These are phyloP conservation scores for Suzukiozyma palmioleophila DNA, from an alignment of 1,139 yeast species.

Conservation along the genomic window DNA sequence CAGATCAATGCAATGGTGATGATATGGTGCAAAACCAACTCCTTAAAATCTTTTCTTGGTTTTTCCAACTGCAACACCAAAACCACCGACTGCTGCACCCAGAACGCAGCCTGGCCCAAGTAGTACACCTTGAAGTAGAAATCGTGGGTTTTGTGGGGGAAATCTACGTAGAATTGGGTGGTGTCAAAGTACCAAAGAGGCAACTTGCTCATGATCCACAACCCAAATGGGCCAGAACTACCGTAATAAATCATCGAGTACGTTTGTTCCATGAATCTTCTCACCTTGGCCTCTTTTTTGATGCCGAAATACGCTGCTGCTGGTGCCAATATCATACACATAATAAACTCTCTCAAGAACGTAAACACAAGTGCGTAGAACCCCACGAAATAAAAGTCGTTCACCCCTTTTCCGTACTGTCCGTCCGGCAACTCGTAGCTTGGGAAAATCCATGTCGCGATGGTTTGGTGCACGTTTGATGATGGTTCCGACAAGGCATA, in stretches of 20 bases:
- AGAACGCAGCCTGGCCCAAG: slow-evolving; percentile 89
- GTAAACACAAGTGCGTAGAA: slow-evolving; percentile 86
- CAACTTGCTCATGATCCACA: slow-evolving; percentile 78
- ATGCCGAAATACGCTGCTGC: slow-evolving; percentile 55
- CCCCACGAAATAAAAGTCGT: slow-evolving; percentile 75
- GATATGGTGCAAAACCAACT: slow-evolving; percentile 88
- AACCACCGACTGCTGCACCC: slow-evolving; percentile 93
- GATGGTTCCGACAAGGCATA: slow-evolving; percentile 50
- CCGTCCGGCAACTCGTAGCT: slow-evolving; percentile 61
- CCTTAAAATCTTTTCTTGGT: slow-evolving; percentile 91
- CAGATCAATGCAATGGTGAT: slow-evolving; percentile 86
- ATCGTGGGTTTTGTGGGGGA: slow-evolving; percentile 80
- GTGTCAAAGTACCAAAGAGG: slow-evolving; percentile 92
- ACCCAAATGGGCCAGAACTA: slow-evolving; percentile 77
- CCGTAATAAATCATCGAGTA: slow-evolving; percentile 83
- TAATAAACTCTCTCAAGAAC: slow-evolving; percentile 82
- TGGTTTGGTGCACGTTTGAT: slow-evolving; percentile 49
- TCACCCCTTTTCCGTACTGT: slow-evolving; percentile 79
- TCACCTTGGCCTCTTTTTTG: slow-evolving; percentile 52
- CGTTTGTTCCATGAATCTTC: slow-evolving; percentile 90
- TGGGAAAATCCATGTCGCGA: slow-evolving; percentile 62
- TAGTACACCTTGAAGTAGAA: slow-evolving; percentile 74
- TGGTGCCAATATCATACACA: slow-evolving; percentile 80
- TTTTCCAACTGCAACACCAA: slow-evolving; percentile 82
- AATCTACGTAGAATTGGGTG: slow-evolving; percentile 67